phyloP scores from a whole-genome alignment of 1,139 yeast genomes.

The Hemisphaericaspora xylanilytica region DNA sequence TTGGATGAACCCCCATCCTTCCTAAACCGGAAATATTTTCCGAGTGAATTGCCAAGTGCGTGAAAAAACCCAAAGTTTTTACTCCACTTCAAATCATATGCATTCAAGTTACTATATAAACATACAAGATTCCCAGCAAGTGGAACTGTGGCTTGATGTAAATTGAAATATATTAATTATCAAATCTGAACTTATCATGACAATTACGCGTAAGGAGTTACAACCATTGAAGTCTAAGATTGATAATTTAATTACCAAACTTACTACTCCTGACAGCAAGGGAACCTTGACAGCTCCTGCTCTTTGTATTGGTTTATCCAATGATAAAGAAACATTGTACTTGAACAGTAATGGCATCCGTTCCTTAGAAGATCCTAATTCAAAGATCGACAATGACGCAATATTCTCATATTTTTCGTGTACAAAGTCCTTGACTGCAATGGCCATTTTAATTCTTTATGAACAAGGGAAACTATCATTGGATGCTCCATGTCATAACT shows the following conservation, averaged over 20 bases:
- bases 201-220: conserved; percentile 6
- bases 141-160: no score
- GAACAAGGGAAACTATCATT: conserved; percentile 44
- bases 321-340: conserved; percentile 21
- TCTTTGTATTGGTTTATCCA: conserved; percentile 30
- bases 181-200: no score
- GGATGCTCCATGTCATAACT: conserved; percentile 39
- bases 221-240: conserved; percentile 11
- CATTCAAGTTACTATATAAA: no score
- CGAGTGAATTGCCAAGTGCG: no score
- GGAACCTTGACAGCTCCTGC: conserved; percentile 24
- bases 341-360: conserved; percentile 26
- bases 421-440: conserved; percentile 48
- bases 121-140: no score
- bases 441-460: conserved; percentile 44
- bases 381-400: conserved; percentile 22
- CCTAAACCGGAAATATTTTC: no score
- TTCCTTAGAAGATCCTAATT: conserved; percentile 20
- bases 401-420: conserved; percentile 43
- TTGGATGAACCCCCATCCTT: no score
- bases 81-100: no score
- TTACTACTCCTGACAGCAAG: conserved; percentile 12
- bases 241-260: conserved; percentile 16
- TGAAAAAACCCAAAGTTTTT: no score
- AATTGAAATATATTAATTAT: no score